Evolutionary conservation across 164 flowering plant genomes (phyloP).

Genomic region (Nelumbo lutea): DNA sequence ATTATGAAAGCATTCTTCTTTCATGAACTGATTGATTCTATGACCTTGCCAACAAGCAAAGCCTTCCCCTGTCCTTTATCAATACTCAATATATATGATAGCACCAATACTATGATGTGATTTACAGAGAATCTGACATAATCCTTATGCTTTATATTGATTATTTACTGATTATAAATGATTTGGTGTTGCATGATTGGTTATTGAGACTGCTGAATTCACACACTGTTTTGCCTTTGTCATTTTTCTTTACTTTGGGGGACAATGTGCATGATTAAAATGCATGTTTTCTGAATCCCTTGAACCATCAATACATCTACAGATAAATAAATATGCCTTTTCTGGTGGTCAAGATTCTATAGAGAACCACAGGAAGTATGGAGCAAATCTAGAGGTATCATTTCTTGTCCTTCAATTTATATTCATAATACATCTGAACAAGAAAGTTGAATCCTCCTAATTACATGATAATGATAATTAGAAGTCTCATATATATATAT

Average conservation of each 20-base stretch:
- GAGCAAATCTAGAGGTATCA: conserved; percentile 90
- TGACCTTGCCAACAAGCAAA: too few relatives aligned
- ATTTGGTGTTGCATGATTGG: too few relatives aligned
- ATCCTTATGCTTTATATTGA: background rate
- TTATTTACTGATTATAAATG: background rate
- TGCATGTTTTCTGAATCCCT: background rate
- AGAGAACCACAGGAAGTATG: conserved; percentile 74
- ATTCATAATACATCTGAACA: background rate
- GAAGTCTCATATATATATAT: background rate
- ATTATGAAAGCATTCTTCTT: too few relatives aligned
- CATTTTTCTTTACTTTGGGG: background rate
- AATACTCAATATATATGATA: too few relatives aligned
- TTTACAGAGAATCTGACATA: too few relatives aligned
- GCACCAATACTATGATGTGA: too few relatives aligned
- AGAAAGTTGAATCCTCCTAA: background rate
- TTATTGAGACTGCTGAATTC: too few relatives aligned
- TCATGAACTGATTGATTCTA: too few relatives aligned
- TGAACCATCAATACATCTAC: conserved; percentile 4
- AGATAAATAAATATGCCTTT: conserved; percentile 86
- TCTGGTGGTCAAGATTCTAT: conserved; percentile 90
- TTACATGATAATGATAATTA: background rate
- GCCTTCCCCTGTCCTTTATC: too few relatives aligned
- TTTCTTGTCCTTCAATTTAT: conserved; percentile 4
- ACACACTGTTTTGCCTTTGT: background rate
- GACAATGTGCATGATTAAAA: background rate